phyloP scores from a whole-genome alignment of 2,329 filamentous ascomycete genomes.

The Cadophora malorum region DNA sequence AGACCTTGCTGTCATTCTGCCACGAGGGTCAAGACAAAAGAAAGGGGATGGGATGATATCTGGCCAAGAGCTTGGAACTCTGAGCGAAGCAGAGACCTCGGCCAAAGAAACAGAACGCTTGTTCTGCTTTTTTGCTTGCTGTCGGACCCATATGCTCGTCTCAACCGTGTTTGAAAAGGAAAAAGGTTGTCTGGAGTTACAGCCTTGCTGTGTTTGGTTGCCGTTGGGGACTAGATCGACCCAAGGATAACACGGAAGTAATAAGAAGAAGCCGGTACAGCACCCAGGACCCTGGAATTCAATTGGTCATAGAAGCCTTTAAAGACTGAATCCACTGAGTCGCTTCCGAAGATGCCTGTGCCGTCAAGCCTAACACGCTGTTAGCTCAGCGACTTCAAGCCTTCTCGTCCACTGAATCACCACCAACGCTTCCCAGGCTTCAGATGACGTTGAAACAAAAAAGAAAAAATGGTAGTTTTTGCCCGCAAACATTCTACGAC shows the following conservation, averaged over 20 bases:
- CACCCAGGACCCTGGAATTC: not conserved
- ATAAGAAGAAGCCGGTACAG: not conserved
- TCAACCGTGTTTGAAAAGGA: not conserved
- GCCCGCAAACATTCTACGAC: not conserved
- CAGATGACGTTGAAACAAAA: slow-evolving; percentile 13
- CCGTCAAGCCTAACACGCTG: not conserved
- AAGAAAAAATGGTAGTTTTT: not conserved
- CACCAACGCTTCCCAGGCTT: not conserved
- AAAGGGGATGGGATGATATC: not conserved
- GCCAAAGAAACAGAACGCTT: not conserved
- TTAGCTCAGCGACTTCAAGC: not conserved
- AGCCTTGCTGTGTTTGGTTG: slow-evolving; percentile 1
- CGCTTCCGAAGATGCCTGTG: not conserved
- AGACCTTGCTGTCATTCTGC: slow-evolving; percentile 3
- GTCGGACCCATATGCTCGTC: not conserved
- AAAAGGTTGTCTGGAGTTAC: not conserved
- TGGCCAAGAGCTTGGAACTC: not conserved
- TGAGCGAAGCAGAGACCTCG: not conserved
- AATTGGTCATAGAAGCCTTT: not conserved
- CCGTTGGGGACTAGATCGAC: slow-evolving; percentile 13
- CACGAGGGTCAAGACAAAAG: not conserved
- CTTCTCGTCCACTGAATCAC: not conserved
- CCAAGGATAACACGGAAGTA: slow-evolving; percentile 25
- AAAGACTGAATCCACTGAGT: slow-evolving; percentile 4
- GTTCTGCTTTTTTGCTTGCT: not conserved